Percentiles rank a stretch among this genome's conserved stretches.
These are phyloP conservation scores for Aspergillus luchuensis DNA, from an alignment of 2,329 filamentous ascomycete genomes.

Conservation along the genomic window DNA sequence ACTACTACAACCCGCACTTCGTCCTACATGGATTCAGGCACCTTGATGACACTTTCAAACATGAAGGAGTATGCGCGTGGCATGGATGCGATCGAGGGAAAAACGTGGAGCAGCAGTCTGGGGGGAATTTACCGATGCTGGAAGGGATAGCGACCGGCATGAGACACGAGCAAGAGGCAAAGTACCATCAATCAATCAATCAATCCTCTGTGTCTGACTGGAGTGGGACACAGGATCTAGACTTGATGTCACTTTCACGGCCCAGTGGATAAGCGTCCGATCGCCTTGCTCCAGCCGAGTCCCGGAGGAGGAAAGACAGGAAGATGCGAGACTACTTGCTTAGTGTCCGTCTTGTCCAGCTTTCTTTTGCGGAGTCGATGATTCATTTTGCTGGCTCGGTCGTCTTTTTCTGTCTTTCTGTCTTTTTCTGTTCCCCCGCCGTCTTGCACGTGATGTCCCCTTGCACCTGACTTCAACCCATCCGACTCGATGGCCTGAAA, in stretches of 20 bases:
- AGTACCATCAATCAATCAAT: too few relatives aligned
- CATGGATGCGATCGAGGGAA: not conserved
- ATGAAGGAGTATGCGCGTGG: not conserved
- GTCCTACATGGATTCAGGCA: not conserved
- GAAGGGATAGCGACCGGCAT: too few relatives aligned
- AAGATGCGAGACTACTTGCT: not conserved
- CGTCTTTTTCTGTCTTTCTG: not conserved
- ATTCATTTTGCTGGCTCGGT: not conserved
- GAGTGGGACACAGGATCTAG: constrained; percentile 3
- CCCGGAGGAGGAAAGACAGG: not conserved
- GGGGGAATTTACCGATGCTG: too few relatives aligned
- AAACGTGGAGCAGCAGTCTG: not conserved
- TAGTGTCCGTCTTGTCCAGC: not conserved
- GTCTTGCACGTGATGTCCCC: not conserved
- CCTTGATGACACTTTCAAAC: not conserved
- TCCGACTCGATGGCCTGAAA: too few relatives aligned
- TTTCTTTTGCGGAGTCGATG: constrained; percentile 3
- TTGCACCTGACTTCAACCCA: too few relatives aligned
- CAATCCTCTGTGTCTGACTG: too few relatives aligned
- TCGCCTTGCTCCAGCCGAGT: not conserved
- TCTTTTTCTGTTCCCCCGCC: too few relatives aligned
- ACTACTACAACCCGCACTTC: not conserved
- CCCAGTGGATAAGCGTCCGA: not conserved
- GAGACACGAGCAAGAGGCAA: too few relatives aligned
- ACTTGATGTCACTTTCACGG: constrained; percentile 6